Evolutionary conservation across 495 filamentous ascomycete species (phyloP).

Genomic region (Neurospora hispaniola): DNA sequence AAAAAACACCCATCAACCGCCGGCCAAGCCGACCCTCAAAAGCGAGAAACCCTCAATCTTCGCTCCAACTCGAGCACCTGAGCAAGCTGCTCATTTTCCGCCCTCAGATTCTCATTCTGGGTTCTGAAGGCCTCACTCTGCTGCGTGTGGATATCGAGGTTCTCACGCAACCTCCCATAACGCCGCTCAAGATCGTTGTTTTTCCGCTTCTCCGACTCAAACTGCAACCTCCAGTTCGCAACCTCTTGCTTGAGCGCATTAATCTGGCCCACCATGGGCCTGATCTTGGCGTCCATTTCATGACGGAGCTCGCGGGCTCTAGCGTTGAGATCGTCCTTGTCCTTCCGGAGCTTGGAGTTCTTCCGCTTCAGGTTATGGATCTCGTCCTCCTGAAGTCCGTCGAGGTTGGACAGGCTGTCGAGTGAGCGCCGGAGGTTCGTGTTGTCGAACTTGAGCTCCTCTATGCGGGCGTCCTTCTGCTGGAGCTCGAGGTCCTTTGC

Average conservation of each 20-base stretch:
- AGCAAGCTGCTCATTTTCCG: not conserved
- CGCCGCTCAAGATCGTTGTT: constrained; percentile 6
- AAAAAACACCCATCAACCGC: not conserved
- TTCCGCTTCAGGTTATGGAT: constrained; percentile 10
- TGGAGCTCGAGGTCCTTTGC: constrained; percentile 4
- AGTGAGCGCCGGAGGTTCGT: constrained; percentile 16
- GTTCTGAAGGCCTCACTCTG: constrained; percentile 10
- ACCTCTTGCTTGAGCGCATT: constrained; percentile 7
- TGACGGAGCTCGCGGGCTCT: constrained; percentile 8
- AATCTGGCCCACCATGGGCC: constrained; percentile 1
- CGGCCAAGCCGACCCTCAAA: not conserved
- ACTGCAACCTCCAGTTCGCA: constrained; percentile 7
- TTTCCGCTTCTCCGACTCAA: constrained; percentile 4
- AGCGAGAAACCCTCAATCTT: not conserved
- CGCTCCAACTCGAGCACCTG: not conserved
- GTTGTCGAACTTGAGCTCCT: constrained; percentile 16
- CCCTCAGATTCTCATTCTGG: constrained; percentile 1
- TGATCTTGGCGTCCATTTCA: constrained; percentile 1
- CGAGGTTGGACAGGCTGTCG: constrained; percentile 12
- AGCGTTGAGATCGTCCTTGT: constrained; percentile 9
- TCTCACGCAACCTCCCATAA: constrained; percentile 5
- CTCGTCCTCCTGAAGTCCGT: constrained; percentile 9
- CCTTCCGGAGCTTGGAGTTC: constrained; percentile 11
- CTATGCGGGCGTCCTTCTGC: constrained; percentile 1
- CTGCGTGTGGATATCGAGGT: not conserved